These are phyloP conservation scores for Kentomonas sorsogonicus DNA, from an alignment of 208 protist species.

Conservation along the genomic window DNA sequence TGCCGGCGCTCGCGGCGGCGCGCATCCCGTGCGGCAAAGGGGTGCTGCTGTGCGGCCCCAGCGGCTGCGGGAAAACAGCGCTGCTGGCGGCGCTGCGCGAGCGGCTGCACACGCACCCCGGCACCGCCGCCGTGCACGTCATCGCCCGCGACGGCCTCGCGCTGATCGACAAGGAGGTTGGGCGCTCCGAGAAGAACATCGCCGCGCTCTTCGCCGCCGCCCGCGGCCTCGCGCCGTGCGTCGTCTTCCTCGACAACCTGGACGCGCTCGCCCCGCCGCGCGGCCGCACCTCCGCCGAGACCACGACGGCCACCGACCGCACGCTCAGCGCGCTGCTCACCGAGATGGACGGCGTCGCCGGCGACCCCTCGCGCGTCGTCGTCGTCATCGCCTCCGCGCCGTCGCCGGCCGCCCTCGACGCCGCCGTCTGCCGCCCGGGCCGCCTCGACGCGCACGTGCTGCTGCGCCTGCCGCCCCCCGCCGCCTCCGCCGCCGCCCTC, in stretches of 20 bases:
- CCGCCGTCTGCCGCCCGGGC: slow-evolving; percentile 78
- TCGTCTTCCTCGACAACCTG: slow-evolving; percentile 90
- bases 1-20: slow-evolving; percentile 26
- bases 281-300: slow-evolving; percentile 33
- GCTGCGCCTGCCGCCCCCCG: slow-evolving; percentile 21
- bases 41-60: slow-evolving; percentile 71
- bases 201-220: slow-evolving; percentile 70
- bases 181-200: slow-evolving; percentile 85
- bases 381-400: slow-evolving; percentile 82
- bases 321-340: slow-evolving; percentile 88
- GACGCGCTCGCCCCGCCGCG: slow-evolving; percentile 85
- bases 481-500: slow-evolving; percentile 14
- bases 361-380: slow-evolving; percentile 28
- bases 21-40: slow-evolving; percentile 54
- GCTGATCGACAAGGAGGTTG: slow-evolving; percentile 86
- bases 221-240: slow-evolving; percentile 56
- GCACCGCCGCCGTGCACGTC: slow-evolving; percentile 32
- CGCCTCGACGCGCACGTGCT: slow-evolving; percentile 81
- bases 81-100: slow-evolving; percentile 48
- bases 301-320: slow-evolving; percentile 68
- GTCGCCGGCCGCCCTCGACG: slow-evolving; percentile 51
- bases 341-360: slow-evolving; percentile 87
- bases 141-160: slow-evolving; percentile 69
- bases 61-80: slow-evolving; percentile 83
- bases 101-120: slow-evolving; percentile 21